Percentiles rank a stretch among this genome's conserved stretches.
phyloP scores from a whole-genome alignment of 768 basidiomycete species.

The Tylopilus plumbeoviolaceoides region DNA sequence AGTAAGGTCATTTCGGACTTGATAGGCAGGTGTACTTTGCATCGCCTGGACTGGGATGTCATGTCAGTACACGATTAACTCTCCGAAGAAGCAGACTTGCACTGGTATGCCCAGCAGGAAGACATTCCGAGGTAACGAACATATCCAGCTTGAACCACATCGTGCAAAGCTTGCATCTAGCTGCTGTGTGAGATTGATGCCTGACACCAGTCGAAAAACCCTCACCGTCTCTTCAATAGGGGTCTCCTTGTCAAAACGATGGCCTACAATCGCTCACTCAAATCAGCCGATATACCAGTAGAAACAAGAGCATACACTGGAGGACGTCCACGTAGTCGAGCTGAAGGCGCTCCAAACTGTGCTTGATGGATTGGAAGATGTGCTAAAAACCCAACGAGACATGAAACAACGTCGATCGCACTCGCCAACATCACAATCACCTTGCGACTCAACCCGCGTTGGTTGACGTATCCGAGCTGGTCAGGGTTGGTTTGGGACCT shows the following conservation, averaged over 20 bases:
- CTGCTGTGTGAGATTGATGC: not conserved
- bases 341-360: constrained; percentile 39
- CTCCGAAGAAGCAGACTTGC: constrained; percentile 15
- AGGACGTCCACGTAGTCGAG: constrained; percentile 57
- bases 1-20: not conserved
- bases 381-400: constrained; percentile 27
- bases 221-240: constrained; percentile 44
- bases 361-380: constrained; percentile 51
- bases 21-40: constrained; percentile 30
- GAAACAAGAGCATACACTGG: constrained; percentile 35
- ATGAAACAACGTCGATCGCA: too few relatives aligned
- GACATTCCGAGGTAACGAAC: constrained; percentile 45
- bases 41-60: constrained; percentile 34
- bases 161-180: constrained; percentile 47
- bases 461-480: constrained; percentile 44
- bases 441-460: constrained; percentile 42
- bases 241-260: constrained; percentile 48
- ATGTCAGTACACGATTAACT: not conserved
- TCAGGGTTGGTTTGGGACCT: constrained; percentile 28
- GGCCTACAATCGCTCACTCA: constrained; percentile 25
- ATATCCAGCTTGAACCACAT: constrained; percentile 46
- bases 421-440: too few relatives aligned
- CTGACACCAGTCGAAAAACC: not conserved
- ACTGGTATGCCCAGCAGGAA: constrained; percentile 40
- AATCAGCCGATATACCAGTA: not conserved